phyloP scores from a whole-genome alignment of 345 rosid genomes.

The Lenwebbia sp. region DNA sequence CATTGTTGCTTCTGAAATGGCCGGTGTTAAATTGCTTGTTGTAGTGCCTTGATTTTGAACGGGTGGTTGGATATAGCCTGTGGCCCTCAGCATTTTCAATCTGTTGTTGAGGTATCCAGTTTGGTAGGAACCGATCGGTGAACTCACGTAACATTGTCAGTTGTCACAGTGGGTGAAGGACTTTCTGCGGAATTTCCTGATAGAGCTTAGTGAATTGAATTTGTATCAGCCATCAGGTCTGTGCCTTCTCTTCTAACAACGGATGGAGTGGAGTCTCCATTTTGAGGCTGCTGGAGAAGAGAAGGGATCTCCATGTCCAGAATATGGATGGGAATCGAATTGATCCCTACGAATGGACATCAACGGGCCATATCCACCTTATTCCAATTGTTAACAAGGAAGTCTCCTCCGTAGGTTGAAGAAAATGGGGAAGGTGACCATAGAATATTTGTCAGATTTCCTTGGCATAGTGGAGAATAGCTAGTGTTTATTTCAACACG shows the following conservation, averaged over 20 bases:
- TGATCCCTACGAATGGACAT: not conserved
- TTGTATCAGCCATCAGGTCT: not conserved
- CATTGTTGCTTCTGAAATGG: not conserved
- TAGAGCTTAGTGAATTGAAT: not conserved
- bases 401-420: not conserved
- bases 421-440: not conserved
- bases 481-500: not conserved
- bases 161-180: not conserved
- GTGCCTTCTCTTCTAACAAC: not conserved
- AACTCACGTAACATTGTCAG: not conserved
- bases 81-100: not conserved
- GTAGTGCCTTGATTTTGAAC: not conserved
- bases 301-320: not conserved
- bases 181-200: not conserved
- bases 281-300: not conserved
- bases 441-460: not conserved
- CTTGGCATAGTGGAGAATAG: not conserved
- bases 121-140: not conserved
- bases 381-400: not conserved
- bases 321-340: too few relatives aligned
- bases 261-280: not conserved
- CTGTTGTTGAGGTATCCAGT: not conserved
- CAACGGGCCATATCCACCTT: not conserved
- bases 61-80: not conserved
- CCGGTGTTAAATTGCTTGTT: not conserved